Evolutionary conservation across 805 yeast species (phyloP).

Genomic region (Pichia manshurica): DNA sequence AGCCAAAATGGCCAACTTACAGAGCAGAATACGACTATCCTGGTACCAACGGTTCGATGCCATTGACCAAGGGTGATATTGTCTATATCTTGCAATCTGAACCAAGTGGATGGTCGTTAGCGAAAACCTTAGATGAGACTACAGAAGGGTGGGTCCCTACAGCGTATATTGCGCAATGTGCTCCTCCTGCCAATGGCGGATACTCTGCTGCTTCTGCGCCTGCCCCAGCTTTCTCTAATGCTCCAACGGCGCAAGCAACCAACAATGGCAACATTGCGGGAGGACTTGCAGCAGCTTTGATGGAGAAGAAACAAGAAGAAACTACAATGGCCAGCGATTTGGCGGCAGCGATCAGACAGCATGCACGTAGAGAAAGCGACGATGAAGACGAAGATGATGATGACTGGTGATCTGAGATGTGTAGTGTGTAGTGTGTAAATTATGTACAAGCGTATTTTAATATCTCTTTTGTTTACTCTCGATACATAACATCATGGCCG

Average conservation of each 20-base stretch:
- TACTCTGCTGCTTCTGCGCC: conserved; percentile 38
- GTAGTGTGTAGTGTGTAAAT: neutral
- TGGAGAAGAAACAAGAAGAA: conserved; percentile 58
- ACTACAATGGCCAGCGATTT: conserved; percentile 70
- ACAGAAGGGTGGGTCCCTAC: conserved; percentile 97
- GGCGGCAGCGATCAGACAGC: conserved; percentile 79
- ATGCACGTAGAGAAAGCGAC: conserved; percentile 65
- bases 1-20: conserved; percentile 69
- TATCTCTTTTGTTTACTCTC: too few species aligned
- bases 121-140: conserved; percentile 65
- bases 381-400: conserved; percentile 67
- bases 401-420: conserved; percentile 30
- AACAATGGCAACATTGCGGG: conserved; percentile 24
- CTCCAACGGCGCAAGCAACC: conserved; percentile 14
- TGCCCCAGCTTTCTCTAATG: conserved; percentile 23
- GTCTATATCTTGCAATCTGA: conserved; percentile 67
- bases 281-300: conserved; percentile 65
- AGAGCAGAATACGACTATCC: conserved; percentile 84
- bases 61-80: conserved; percentile 69
- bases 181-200: conserved; percentile 36
- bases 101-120: conserved; percentile 93
- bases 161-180: conserved; percentile 68
- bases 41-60: conserved; percentile 80
- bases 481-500: too few species aligned
- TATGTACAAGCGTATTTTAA: neutral